Evolutionary conservation across 495 filamentous ascomycete genomes (phyloP), one percentile per base, ranked within the genome.

Genomic region (Trichoderma orchidacearum): DNA sequence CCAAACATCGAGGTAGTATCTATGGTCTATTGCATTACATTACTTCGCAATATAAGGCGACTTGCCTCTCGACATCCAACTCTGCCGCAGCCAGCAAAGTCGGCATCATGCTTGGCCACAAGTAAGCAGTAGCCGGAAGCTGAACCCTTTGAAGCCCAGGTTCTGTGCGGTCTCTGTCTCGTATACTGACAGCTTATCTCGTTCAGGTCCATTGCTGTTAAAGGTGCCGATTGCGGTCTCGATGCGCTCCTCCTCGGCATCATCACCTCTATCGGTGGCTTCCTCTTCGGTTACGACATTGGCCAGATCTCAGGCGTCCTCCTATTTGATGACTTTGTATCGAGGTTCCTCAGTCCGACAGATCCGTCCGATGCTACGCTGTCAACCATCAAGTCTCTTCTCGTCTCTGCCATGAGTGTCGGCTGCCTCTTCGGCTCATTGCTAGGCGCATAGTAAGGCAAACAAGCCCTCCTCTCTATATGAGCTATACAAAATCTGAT

Each of bases 241-340:
- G 66, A 70, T 52, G 57, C 67, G 41, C 31, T 72, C 27, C 30
- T 73, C 36, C 67, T 73, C 60, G 65, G 68, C 18, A 60, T 59
- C 30, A 56, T 70, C 30, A 74, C 72, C 21, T 72, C 85, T 8
- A 84, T 89, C 74, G 85, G 85, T 63, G 85, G 85, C 59, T 84
- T 89, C 66, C 82, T 89, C 58, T 89, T 88, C 59, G 82, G 83
- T 61, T 86, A 86, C 57, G 82, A 86, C 30, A 88, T 84, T 59
- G 76, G 76, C 53, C 76, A 79, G 64, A 77, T 80, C 61, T 77
- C 74, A 31, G 76, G 75, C 59, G 85, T 87, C 65, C 75, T 84
- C 18, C 75, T 77, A 48, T 86, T 87, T 77, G 32, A 63, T 1
- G 70, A 79, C 58, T 80, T 78, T 63, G 61, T 71, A 34, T 50